Base-by-base conservation (phyloP, 148 eudicot species). In the Rhododendron henanense region DNA sequence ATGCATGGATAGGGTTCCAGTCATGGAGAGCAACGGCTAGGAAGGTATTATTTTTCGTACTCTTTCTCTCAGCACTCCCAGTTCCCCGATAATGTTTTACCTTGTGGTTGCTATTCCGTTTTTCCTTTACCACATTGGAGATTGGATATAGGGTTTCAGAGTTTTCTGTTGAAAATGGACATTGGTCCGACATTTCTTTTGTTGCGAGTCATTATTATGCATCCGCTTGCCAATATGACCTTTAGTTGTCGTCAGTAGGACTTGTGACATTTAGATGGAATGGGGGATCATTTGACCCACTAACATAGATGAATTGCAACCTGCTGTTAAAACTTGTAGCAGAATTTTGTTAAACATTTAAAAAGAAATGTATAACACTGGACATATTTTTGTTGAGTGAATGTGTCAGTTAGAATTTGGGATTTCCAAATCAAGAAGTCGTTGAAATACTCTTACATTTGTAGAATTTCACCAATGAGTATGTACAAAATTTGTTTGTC, bases 1-100 rank as follows among this genome's bases (percentile, higher is more conserved):
- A 97, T 89, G 92, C 98, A 51, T 97, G 99, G 99, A 97, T 97
- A 87, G 99, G 99, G 67, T 97, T 95, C 87, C 98, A 94, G 50
- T 97, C 96, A n/a, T 97, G 99, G 99, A 91, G 99, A 92, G 92
- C 91, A 86, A 93, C 94, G 41, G 98, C 98, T 41, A 89, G 89
- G 85, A 92, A 90, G 97, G 99, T 92, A 91, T 74, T 10, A 10
- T 63, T 78, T 4, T 77, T 78, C 51, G 74, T 13, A 1, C 13
- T 83, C 74, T 8, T 71, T 15, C 57, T 19, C n/a, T 16, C 47
- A 57, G n/a, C 74, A 67, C 74, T 65, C 1, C 2, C 76, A 71
- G 35, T 28, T 14, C 75, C 75, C 75, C 0, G 39, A 31, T 71
- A 31, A 31, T 71, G 18, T 71, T 28, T 71, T 71, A 71, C 76